Evolutionary conservation across 176 grass and related monocot species (phyloP).

Genomic region (Avena eriantha): DNA sequence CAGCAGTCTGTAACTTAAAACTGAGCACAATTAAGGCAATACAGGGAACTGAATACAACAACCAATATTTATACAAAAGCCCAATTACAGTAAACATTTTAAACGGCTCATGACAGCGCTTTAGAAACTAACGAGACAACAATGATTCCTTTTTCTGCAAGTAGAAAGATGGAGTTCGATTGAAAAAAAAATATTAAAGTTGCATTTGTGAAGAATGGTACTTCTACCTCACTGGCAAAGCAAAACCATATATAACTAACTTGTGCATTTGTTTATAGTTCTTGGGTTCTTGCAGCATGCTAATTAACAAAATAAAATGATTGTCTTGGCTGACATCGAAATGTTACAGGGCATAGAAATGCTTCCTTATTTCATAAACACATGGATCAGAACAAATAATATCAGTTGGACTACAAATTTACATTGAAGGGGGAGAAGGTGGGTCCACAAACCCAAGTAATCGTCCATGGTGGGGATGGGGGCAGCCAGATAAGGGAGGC

Average conservation of each 20-base stretch:
- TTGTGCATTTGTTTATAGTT: not conserved
- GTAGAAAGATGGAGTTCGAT: not conserved
- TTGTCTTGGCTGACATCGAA: not conserved
- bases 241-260: not conserved
- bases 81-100: not conserved
- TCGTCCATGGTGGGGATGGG: not conserved
- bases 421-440: not conserved
- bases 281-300: not conserved
- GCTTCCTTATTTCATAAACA: not conserved
- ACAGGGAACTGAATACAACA: not conserved
- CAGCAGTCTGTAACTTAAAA: not conserved
- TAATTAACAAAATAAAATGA: not conserved
- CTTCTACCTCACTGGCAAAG: not conserved
- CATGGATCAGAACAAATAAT: not conserved
- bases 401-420: not conserved
- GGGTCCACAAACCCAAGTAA: not conserved
- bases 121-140: not conserved
- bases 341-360: not conserved
- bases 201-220: not conserved
- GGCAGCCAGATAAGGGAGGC: not conserved
- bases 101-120: not conserved
- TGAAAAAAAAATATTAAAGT: not conserved
- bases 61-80: not conserved
- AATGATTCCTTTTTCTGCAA: not conserved
- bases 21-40: conserved; percentile 5